A percentile compares a stretch with the other conserved stretches of the same genome.
Conservation (phyloP, 1,139 yeast species). For the Taphrina populina region DNA sequence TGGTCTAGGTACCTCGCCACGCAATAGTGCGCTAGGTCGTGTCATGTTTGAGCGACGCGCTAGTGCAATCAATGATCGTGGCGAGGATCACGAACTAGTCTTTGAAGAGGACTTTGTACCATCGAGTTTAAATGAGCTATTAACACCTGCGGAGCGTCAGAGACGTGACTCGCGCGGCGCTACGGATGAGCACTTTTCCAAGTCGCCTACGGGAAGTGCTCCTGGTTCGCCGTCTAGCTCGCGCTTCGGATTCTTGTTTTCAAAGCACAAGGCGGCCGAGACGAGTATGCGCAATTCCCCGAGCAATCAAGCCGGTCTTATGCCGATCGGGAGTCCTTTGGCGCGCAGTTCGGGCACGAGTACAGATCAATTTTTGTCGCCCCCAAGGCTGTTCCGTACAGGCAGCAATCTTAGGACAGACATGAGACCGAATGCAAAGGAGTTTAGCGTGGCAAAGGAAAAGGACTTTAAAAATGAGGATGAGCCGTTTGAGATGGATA, state of each 20-base stretch:
- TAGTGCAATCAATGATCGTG: constrained; percentile 46
- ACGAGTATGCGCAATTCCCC: constrained; percentile 19
- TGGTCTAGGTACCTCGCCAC: constrained; percentile 24
- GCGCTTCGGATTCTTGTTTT: constrained; percentile 32
- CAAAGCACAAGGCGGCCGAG: constrained; percentile 29
- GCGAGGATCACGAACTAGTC: constrained; percentile 44
- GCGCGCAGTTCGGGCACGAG: constrained; percentile 9
- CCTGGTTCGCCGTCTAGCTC: constrained; percentile 25
- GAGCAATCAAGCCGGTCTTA: not conserved
- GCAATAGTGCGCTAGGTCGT: constrained; percentile 19
- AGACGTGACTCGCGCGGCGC: constrained; percentile 60
- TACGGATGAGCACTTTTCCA: constrained; percentile 13
- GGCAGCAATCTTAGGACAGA: constrained; percentile 14
- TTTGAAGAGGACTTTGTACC: constrained; percentile 77
- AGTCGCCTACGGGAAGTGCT: constrained; percentile 23
- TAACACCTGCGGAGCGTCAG: constrained; percentile 74
- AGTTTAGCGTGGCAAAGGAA: constrained; percentile 13
- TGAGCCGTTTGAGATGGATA: constrained; percentile 33
- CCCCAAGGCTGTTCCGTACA: not conserved
- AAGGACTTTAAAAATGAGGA: constrained; percentile 15
- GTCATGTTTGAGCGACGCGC: constrained; percentile 33
- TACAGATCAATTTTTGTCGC: constrained; percentile 4
- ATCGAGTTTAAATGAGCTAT: constrained; percentile 64
- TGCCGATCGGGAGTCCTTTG: constrained; percentile 31
- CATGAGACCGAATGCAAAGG: constrained; percentile 27